Percentiles rank a stretch among this genome's conserved stretches.
phyloP scores from a whole-genome alignment of 1,284 basidiomycete species.

The Chondrostereum purpureum region DNA sequence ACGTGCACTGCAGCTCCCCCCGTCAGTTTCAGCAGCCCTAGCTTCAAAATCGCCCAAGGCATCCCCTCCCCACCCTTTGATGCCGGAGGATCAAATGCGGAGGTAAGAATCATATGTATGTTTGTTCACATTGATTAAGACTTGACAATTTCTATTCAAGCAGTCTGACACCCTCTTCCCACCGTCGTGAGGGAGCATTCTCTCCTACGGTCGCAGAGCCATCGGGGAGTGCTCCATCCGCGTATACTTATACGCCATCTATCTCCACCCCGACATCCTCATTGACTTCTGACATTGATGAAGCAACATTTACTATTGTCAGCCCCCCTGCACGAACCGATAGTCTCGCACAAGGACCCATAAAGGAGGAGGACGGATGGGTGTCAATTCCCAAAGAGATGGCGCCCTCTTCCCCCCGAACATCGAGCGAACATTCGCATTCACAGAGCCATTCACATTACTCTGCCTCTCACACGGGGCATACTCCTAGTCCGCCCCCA shows the following conservation, averaged over 20 bases:
- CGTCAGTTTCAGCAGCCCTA: constrained; percentile 44
- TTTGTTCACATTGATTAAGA: no score
- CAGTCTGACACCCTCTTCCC: not conserved
- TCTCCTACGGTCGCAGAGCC: constrained; percentile 7
- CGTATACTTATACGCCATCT: not conserved
- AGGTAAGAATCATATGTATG: no score
- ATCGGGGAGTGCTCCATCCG: not conserved
- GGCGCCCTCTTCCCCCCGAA: constrained; percentile 7
- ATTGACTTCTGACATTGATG: constrained; percentile 4
- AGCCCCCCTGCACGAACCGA: not conserved
- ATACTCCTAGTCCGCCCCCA: constrained; percentile 39
- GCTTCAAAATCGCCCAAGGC: constrained; percentile 21
- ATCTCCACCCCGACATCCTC: constrained; percentile 9
- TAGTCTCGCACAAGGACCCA: constrained; percentile 1
- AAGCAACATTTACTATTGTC: not conserved
- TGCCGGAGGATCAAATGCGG: no score
- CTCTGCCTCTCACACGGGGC: constrained; percentile 5
- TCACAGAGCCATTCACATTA: constrained; percentile 9
- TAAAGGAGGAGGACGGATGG: not conserved
- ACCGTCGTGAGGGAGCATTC: constrained; percentile 13
- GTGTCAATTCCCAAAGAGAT: not conserved
- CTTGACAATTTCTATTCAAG: no score
- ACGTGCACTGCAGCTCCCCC: constrained; percentile 49
- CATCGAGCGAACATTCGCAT: constrained; percentile 10
- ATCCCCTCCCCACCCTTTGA: constrained; percentile 13